Evolutionary conservation across 768 basidiomycete genomes (phyloP), one percentile per base, ranked within the genome.

Genomic region (Leccinum subtestaceum): DNA sequence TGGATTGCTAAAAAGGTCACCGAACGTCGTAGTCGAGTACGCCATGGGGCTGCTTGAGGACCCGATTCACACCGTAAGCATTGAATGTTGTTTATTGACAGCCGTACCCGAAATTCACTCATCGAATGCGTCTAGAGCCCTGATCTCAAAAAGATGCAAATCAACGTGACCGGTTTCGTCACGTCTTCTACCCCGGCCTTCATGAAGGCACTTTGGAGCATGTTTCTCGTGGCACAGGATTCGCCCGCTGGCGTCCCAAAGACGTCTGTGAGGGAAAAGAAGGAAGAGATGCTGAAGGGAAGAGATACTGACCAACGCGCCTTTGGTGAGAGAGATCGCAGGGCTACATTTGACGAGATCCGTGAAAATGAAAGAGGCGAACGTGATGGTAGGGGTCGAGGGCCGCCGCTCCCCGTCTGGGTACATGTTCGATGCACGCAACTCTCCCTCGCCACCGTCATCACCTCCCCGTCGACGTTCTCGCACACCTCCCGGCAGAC

Each of bases 1-100:
- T 99, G 97, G 97, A 87, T 98, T 60, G 90, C 92, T 13, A 94
- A 93, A 80, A 91, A 92, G 74, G 88, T 97, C 57, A 83, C 89
- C 3, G 91, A 95, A 58, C 81, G 88, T 99, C 47, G 88, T 98
- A 43, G 87, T 98, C 29, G 96, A 98, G 70, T 98, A 97, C 69
- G 93, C 94, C 17, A 93, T 94, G 86, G 93, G 93, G 15, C 80
- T 98, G 19, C 77, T 99, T 5, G 97, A 99, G 70, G 93, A 97
- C 66, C 79, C 85, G 51, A 81, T 84, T 15, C 83, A 89, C 63
- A 88, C 91, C n/a, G 95, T 96, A 62, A 63, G 88, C 72, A 1
- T 29, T 51, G 13, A 5, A 4, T 12, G 1, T 13, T 27, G 3
- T 15, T 31, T 32, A 6, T 9, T 10, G n/a, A 1, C 3, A 12